Conservation (phyloP, 306 rosid species). For the Mimosa bimucronata region DNA sequence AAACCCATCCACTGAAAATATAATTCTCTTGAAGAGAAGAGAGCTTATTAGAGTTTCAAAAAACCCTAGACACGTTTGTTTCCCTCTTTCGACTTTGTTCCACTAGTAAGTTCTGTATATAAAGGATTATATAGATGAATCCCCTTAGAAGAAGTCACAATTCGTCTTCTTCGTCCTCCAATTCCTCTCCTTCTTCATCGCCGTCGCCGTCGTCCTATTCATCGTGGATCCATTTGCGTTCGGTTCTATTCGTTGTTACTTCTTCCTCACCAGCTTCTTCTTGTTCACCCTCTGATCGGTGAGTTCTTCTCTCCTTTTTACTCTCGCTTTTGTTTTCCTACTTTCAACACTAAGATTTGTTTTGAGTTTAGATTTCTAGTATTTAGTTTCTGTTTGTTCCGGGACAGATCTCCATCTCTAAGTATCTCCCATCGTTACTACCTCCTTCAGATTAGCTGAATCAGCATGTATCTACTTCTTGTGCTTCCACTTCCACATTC, state of each 20-base stretch:
- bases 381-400: slow-evolving; percentile 50
- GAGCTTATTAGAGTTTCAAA: slow-evolving; percentile 30
- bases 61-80: slow-evolving; percentile 45
- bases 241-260: slow-evolving; percentile 91
- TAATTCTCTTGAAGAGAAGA: slow-evolving; percentile 17
- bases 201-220: slow-evolving; percentile 57
- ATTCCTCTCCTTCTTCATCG: slow-evolving; percentile 76
- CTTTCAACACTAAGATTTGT: slow-evolving; percentile 32
- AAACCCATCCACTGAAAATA: slow-evolving; percentile 34
- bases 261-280: slow-evolving; percentile 99
- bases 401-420: slow-evolving; percentile 63
- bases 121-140: slow-evolving; percentile 72
- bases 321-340: slow-evolving; percentile 7
- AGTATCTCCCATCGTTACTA: slow-evolving; percentile 36
- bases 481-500: slow-evolving; percentile 34
- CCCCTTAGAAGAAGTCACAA: slow-evolving; percentile 88
- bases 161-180: slow-evolving; percentile 83
- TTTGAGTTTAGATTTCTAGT: slow-evolving; percentile 45
- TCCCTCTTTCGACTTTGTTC: slow-evolving; percentile 37
- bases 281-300: slow-evolving; percentile 99
- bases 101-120: slow-evolving; percentile 32
- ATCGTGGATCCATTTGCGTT: slow-evolving; percentile 99
- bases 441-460: slow-evolving; percentile 52
- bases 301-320: slow-evolving; percentile 55
- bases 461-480: slow-evolving; percentile 43